Evolutionary conservation across 2,329 filamentous ascomycete species (phyloP).

Genomic region (Botrytis sinoallii): DNA sequence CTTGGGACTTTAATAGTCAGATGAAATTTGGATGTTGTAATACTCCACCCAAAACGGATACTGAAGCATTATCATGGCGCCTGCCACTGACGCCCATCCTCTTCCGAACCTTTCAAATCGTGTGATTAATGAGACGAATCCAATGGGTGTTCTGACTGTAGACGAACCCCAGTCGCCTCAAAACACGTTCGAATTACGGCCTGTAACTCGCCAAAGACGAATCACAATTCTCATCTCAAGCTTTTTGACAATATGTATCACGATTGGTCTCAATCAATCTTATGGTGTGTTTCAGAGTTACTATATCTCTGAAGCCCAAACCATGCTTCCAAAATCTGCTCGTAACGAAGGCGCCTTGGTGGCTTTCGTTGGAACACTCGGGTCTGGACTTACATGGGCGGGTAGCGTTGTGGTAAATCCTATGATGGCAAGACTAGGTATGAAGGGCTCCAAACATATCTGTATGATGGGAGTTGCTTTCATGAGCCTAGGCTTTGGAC

Average conservation of each 20-base stretch:
- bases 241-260: constrained; percentile 46
- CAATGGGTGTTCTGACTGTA: neutral
- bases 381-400: constrained; percentile 48
- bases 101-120: constrained; percentile 20
- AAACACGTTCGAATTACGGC: constrained; percentile 41
- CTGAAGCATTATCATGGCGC: neutral
- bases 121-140: constrained; percentile 22
- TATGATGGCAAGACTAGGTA: constrained; percentile 44
- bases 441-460: constrained; percentile 39
- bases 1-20: neutral
- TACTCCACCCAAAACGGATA: neutral
- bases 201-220: constrained; percentile 40
- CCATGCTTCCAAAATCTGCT: constrained; percentile 40
- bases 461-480: constrained; percentile 43
- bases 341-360: constrained; percentile 43
- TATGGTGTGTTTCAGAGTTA: constrained; percentile 51
- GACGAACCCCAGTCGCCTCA: neutral
- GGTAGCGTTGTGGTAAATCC: constrained; percentile 50
- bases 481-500: constrained; percentile 44
- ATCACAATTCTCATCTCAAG: constrained; percentile 43
- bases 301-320: constrained; percentile 44
- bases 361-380: constrained; percentile 49
- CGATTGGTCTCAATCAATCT: constrained; percentile 49
- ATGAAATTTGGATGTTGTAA: neutral
- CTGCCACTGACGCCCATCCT: constrained; percentile 14